Evolutionary conservation across 129 eudicot genomes (phyloP), one percentile per base, ranked within the genome.

Genomic region (Artemisia argyi): DNA sequence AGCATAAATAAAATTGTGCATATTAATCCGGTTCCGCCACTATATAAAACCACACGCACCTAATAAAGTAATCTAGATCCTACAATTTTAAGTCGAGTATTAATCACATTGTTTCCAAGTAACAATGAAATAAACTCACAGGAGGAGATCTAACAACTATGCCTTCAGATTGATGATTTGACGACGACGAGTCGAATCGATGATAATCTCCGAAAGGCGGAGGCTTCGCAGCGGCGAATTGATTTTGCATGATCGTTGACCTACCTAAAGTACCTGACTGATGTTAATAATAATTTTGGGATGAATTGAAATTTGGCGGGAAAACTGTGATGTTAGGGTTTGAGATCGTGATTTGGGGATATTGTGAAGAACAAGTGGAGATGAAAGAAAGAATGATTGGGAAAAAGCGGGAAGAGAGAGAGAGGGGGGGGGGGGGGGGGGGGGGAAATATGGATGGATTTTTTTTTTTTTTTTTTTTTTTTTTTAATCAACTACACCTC

Each of bases 181-280:
- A 52, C 49, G 79, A 58, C 35, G 83, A 72, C 15, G 35, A 30
- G 35, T 81, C 54, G 55, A 90, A 94, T 17, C 81, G 89, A 83
- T 86, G 97, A 76, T 90, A 86, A 76, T 94, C 97, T 2, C 83
- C 90, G 73, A 88, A 86, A 60, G 96, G 90, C 80, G 98, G 96
- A 78, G 98, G 92, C 83, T 87, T 89, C 83, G 84, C 82, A 19
- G 92, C 75, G 71, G 88, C 73, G 76, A 88, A 91, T 4, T 92
- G 83, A 57, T 72, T 30, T 52, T 74, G 85, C 91, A 83, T 50
- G 55, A 50, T 50, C 35, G 35, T 30, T 30, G 35, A 30, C 35
- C 35, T 30, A 30, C 35, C 4, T 30, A 30, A 30, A 30, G 35
- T 30, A 30, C 0, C 35, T 30, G 35, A 30, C 35, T 30, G 35